Evolutionary conservation across 2,329 filamentous ascomycete genomes (phyloP), one percentile per base, ranked within the genome.

Genomic region (Aureobasidium sp.): DNA sequence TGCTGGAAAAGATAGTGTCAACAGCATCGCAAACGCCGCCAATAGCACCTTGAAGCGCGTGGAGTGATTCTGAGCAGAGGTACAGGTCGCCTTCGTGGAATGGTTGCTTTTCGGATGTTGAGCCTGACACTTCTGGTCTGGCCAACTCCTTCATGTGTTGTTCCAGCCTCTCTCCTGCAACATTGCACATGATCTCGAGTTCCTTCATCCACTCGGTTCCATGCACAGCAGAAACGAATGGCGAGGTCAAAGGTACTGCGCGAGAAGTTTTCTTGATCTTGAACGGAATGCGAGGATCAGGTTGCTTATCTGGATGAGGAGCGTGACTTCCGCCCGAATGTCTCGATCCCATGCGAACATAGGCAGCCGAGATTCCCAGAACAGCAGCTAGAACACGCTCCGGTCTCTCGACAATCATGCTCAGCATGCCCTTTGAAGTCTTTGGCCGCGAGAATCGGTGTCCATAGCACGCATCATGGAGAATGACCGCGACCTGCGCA

Each of bases 401-500:
- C 0, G 96, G 96, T 15, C 96, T 87, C 80, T 99, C 96, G 56
- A 99, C 95, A 70, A 99, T 97, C 65, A 90, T 92, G 72, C 84
- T 89, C 1, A 98, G 85, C 20, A 87, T 87, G 51, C 83, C 86
- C 72, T 91, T 91, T 27, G 89, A 91, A 1, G 94, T 91, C 71
- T 92, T 91, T 5, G 94, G 94, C 51, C 96, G 88, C 15, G 95
- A 93, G 78, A 90, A 99, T 27, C 94, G 91, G 80, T 99, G 96
- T 29, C 95, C 95, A 76, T 98, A 99, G 79, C 95, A 97, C 62
- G 92, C 91, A 80, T 99, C 96, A 73, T 98, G 94, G 2, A 99
- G 82, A 36, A 99, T 87, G 54, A 98, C 94, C 6, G 97, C 80
- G 0, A 94, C 94, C 67, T 94, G 83, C 4, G 85, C 77, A 33